Evolutionary conservation across 2,329 filamentous ascomycete species (phyloP).

Genomic region (Waltergamsia citrina): DNA sequence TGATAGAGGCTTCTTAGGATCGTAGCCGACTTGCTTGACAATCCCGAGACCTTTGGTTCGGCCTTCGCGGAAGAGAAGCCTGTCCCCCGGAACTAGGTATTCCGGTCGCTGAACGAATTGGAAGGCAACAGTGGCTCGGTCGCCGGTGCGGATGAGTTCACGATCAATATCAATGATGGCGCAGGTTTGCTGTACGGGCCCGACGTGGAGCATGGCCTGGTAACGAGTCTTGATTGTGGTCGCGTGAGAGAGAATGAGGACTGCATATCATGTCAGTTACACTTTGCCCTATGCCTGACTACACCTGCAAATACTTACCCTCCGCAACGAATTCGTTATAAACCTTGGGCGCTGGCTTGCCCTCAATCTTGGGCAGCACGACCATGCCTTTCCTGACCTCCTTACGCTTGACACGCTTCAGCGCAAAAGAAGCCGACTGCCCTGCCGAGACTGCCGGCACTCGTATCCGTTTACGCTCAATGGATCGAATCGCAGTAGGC

Average conservation of each 20-base stretch:
- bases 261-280: constrained; percentile 25
- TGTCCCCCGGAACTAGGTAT: constrained; percentile 80
- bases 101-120: constrained; percentile 90
- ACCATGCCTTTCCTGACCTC: constrained; percentile 98
- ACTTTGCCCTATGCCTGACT: no score
- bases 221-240: constrained; percentile 97
- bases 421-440: constrained; percentile 83
- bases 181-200: constrained; percentile 89
- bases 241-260: constrained; percentile 88
- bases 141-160: constrained; percentile 89
- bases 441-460: constrained; percentile 85
- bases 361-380: constrained; percentile 74
- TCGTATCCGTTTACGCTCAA: constrained; percentile 85
- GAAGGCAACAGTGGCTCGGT: constrained; percentile 90
- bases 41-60: constrained; percentile 93
- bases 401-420: constrained; percentile 79
- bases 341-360: constrained; percentile 59
- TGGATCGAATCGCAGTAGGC: constrained; percentile 78
- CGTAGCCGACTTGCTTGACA: constrained; percentile 85
- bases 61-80: constrained; percentile 87
- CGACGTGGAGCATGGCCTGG: constrained; percentile 96
- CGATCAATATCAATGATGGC: constrained; percentile 96
- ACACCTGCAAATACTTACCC: constrained; percentile 31
- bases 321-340: constrained; percentile 71
- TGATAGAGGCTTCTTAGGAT: constrained; percentile 43